Conservation (phyloP, 2,329 filamentous ascomycete species). For the Penicillium fuscoglaucum region DNA sequence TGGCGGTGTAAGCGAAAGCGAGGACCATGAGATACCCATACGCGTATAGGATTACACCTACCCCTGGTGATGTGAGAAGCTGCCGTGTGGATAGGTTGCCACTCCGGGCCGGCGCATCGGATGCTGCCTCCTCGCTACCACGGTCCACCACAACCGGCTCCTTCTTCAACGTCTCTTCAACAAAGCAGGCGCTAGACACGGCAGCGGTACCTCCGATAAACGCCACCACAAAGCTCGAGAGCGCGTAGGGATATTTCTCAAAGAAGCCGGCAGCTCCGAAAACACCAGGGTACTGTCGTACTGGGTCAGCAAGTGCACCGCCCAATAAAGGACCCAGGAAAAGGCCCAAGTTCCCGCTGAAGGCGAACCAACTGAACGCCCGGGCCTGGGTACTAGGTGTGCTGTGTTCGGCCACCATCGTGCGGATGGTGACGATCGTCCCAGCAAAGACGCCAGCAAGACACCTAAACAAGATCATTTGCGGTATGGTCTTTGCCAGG, state of each 20-base stretch:
- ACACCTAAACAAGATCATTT: conserved; percentile 74
- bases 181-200: conserved; percentile 54
- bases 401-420: conserved; percentile 74
- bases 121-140: conserved; percentile 1
- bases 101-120: conserved; percentile 14
- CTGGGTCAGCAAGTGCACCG: conserved; percentile 68
- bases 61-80: conserved; percentile 64
- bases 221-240: conserved; percentile 62
- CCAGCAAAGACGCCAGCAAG: conserved; percentile 72
- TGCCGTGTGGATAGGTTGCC: conserved; percentile 32
- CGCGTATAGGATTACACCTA: conserved; percentile 64
- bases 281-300: conserved; percentile 58
- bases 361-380: conserved; percentile 75
- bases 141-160: not conserved
- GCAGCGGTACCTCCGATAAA: conserved; percentile 52
- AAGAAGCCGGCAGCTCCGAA: conserved; percentile 63
- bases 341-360: conserved; percentile 71
- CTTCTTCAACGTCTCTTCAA: conserved; percentile 59
- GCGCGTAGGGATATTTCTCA: conserved; percentile 63
- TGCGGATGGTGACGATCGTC: conserved; percentile 70
- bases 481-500: conserved; percentile 63
- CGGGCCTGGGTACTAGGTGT: conserved; percentile 68
- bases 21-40: conserved; percentile 68
- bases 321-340: conserved; percentile 67
- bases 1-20: conserved; percentile 69